Conservation (phyloP, 1,284 basidiomycete species). For the Leccinum colubrinum region DNA sequence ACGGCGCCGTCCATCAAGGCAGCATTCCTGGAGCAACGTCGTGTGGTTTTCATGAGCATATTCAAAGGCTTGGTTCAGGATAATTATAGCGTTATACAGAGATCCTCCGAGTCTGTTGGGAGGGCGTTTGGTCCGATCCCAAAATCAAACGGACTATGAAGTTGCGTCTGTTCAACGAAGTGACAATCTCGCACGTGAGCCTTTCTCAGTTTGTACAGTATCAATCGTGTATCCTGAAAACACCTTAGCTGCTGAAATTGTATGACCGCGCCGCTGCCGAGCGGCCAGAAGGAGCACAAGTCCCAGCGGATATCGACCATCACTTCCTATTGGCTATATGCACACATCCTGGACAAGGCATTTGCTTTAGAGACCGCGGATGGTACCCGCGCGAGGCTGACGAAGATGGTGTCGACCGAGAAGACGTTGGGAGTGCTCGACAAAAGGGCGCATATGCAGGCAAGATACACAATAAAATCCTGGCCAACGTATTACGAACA, state of each 20-base stretch:
- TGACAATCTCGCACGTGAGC: conserved; percentile 58
- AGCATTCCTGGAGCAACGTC: conserved; percentile 64
- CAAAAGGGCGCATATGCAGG: conserved; percentile 34
- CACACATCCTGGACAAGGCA: conserved; percentile 77
- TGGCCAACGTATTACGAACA: conserved; percentile 71
- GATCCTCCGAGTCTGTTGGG: conserved; percentile 55
- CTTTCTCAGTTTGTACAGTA: neutral
- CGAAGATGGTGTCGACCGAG: conserved; percentile 22
- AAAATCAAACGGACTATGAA: conserved; percentile 70
- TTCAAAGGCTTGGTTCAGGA: conserved; percentile 71
- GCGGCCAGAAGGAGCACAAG: conserved; percentile 46
- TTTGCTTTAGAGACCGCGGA: conserved; percentile 88
- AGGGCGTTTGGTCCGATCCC: conserved; percentile 66
- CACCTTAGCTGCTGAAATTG: conserved; percentile 58
- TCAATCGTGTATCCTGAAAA: neutral
- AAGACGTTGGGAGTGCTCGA: conserved; percentile 22
- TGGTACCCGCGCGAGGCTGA: conserved; percentile 81
- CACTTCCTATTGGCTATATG: conserved; percentile 90
- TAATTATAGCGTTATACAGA: conserved; percentile 52
- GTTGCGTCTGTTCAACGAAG: conserved; percentile 64
- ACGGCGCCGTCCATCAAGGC: conserved; percentile 52
- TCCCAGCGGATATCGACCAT: conserved; percentile 79
- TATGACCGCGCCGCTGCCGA: conserved; percentile 62
- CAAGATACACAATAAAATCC: conserved; percentile 82
- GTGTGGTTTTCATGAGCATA: conserved; percentile 56